phyloP scores from a whole-genome alignment of 2,329 filamentous ascomycete species.

The Cryphonectria nitschkei region DNA sequence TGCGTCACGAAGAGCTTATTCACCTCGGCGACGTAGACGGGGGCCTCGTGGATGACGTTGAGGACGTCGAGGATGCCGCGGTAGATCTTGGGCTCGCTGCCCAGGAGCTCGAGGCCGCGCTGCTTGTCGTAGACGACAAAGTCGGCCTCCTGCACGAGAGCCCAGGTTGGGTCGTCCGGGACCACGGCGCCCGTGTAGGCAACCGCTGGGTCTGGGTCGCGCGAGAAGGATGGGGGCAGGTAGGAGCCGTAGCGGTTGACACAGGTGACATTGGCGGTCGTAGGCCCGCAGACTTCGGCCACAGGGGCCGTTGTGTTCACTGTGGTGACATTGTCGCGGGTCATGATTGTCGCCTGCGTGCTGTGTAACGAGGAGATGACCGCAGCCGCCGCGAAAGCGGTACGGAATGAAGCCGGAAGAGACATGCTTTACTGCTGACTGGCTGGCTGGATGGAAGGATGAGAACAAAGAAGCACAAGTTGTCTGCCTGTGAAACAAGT shows the following conservation, averaged over 20 bases:
- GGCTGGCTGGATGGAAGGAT: not conserved
- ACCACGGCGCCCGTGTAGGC: not conserved
- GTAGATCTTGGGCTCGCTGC: not conserved
- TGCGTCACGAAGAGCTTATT: slow-evolving; percentile 5
- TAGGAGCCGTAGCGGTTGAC: slow-evolving; percentile 6
- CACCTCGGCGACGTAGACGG: not conserved
- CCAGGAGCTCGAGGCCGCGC: slow-evolving; percentile 6
- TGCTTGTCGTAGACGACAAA: slow-evolving; percentile 1
- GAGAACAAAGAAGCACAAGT: not conserved
- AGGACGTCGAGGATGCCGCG: slow-evolving; percentile 1
- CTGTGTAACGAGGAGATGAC: not conserved
- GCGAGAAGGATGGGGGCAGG: not conserved
- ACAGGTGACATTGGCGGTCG: not conserved
- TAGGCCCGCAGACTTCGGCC: not conserved
- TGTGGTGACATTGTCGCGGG: not conserved
- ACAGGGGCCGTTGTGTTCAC: not conserved
- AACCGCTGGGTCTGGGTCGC: slow-evolving; percentile 4
- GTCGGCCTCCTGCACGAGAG: not conserved
- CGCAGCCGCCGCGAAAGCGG: not conserved
- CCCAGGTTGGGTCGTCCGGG: slow-evolving; percentile 6
- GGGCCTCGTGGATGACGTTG: slow-evolving; percentile 4
- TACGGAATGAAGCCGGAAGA: not conserved
- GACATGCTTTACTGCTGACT: not conserved
- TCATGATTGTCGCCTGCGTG: not conserved
- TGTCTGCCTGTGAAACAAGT: not conserved